A percentile compares a stretch with the other conserved stretches of the same genome.
Conservation (phyloP, 2,329 filamentous ascomycete genomes). For the Rhinocladiella similis region DNA sequence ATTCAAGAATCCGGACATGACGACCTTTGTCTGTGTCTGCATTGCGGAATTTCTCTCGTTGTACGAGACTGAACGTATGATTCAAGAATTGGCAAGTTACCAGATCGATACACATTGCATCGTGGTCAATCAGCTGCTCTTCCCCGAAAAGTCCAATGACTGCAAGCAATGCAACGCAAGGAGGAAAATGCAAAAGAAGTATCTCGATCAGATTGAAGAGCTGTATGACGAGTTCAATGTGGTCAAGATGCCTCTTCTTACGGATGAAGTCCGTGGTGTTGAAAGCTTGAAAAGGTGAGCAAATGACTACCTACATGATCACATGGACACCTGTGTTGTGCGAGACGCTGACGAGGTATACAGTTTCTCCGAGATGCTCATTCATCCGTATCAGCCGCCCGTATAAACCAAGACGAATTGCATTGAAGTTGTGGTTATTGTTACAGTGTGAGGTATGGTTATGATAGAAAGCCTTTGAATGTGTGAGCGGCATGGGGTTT, state of each 20-base stretch:
- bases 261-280: constrained; percentile 94
- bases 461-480: too few relatives aligned
- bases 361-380: constrained; percentile 52
- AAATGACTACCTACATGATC: too few relatives aligned
- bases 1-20: constrained; percentile 95
- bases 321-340: too few relatives aligned
- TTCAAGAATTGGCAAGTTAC: constrained; percentile 92
- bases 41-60: constrained; percentile 95
- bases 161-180: constrained; percentile 96
- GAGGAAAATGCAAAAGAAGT: constrained; percentile 99
- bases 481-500: too few relatives aligned
- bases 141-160: constrained; percentile 78
- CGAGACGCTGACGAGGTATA: constrained; percentile 12
- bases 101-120: constrained; percentile 96
- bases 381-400: constrained; percentile 49
- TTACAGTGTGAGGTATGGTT: too few relatives aligned
- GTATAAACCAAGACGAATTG: constrained; percentile 31
- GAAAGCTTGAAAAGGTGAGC: constrained; percentile 80
- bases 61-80: constrained; percentile 99
- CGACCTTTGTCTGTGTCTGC: constrained; percentile 97
- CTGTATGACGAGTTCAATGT: constrained; percentile 99
- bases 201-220: constrained; percentile 97
- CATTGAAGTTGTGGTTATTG: too few relatives aligned
- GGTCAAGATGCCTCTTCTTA: constrained; percentile 93
- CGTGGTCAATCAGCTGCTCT: constrained; percentile 96